Evolutionary conservation across 192 early-diverging fungal species (phyloP).

Genomic region (Phycomyces nitens): DNA sequence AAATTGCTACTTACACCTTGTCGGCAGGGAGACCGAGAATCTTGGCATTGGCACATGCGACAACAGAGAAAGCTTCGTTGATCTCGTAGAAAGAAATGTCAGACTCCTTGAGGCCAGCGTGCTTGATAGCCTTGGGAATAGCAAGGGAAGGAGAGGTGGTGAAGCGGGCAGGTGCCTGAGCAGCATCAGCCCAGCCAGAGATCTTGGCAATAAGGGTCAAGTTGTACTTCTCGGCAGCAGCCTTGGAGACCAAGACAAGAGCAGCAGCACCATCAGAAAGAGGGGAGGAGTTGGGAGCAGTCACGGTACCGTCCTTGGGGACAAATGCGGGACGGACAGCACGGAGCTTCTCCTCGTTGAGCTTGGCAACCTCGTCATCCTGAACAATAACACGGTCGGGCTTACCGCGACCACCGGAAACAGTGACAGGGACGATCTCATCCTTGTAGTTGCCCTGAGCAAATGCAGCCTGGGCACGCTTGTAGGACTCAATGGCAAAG

Average conservation of each 20-base stretch:
- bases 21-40: conserved; percentile 66
- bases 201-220: conserved; percentile 56
- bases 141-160: conserved; percentile 74
- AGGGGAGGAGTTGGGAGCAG: conserved; percentile 84
- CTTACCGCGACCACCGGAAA: conserved; percentile 66
- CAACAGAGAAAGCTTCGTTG: conserved; percentile 84
- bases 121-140: conserved; percentile 70
- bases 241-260: conserved; percentile 67
- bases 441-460: conserved; percentile 55
- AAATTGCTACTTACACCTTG: conserved; percentile 50
- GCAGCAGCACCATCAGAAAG: conserved; percentile 81
- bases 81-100: conserved; percentile 76
- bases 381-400: conserved; percentile 55
- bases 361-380: conserved; percentile 71
- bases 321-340: conserved; percentile 87
- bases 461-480: conserved; percentile 76
- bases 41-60: conserved; percentile 86
- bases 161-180: conserved; percentile 67
- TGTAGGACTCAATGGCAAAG: conserved; percentile 71
- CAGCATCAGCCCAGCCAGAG: conserved; percentile 69
- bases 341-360: conserved; percentile 85
- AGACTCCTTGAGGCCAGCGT: conserved; percentile 57
- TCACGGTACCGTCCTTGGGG: conserved; percentile 82
- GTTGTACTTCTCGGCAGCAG: conserved; percentile 51
- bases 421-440: conserved; percentile 74